These are phyloP conservation scores for Aspergillus eucalypticola DNA, from an alignment of 2,329 filamentous ascomycete genomes.

Conservation along the genomic window DNA sequence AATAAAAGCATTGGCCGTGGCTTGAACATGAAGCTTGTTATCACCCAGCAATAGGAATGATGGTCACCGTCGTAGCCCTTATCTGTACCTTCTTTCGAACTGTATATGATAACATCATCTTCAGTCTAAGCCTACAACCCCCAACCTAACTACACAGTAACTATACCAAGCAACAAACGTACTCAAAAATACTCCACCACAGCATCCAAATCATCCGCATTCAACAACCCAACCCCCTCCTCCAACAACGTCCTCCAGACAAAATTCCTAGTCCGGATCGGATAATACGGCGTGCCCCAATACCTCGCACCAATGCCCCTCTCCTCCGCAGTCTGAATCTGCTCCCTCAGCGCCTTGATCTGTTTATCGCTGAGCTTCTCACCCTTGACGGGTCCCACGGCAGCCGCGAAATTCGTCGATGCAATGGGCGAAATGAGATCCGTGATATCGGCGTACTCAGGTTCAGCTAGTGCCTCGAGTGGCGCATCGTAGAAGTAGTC, in stretches of 20 bases:
- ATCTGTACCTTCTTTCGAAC: too few relatives aligned
- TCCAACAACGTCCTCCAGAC: constrained; percentile 60
- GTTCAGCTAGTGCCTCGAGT: constrained; percentile 46
- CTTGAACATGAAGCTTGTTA: too few relatives aligned
- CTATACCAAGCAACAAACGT: too few relatives aligned
- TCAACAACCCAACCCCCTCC: constrained; percentile 62
- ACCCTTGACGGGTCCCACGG: constrained; percentile 43
- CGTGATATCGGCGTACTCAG: constrained; percentile 49
- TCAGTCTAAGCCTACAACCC: too few relatives aligned
- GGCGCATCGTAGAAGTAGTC: constrained; percentile 65
- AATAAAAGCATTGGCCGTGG: too few relatives aligned
- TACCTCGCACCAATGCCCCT: constrained; percentile 63
- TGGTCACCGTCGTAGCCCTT: too few relatives aligned
- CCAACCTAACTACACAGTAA: too few relatives aligned
- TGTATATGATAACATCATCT: too few relatives aligned
- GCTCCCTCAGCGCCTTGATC: constrained; percentile 51
- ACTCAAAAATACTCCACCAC: constrained; percentile 42
- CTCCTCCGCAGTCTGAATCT: constrained; percentile 55
- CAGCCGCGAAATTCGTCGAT: constrained; percentile 51
- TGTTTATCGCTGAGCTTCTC: constrained; percentile 41
- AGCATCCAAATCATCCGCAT: constrained; percentile 63
- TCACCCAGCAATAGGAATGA: too few relatives aligned
- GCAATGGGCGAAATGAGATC: constrained; percentile 55
- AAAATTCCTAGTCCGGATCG: constrained; percentile 58
- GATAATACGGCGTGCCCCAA: constrained; percentile 64